Evolutionary conservation across 177 flowering plant species (phyloP).

Genomic region (Telopea speciosissima): DNA sequence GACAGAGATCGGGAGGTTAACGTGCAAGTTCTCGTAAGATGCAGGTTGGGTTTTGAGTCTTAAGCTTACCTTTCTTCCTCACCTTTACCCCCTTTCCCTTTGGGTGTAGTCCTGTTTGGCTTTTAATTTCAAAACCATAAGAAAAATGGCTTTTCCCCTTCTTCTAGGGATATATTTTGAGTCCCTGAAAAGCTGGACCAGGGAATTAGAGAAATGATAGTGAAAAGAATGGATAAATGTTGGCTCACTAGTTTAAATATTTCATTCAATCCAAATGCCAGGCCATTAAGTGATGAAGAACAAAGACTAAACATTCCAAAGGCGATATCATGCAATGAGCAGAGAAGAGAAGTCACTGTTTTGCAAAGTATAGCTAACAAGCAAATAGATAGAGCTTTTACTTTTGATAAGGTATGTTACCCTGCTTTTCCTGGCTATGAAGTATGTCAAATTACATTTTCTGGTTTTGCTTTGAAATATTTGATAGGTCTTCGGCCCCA

Average conservation of each 20-base stretch:
- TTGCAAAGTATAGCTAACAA: constrained; percentile 60
- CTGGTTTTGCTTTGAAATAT: not conserved
- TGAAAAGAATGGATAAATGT: too few relatives aligned
- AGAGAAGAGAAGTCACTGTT: constrained; percentile 60
- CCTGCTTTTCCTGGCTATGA: not conserved
- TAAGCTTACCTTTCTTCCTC: not conserved
- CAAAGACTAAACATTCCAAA: constrained; percentile 48
- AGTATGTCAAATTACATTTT: not conserved
- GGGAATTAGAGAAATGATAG: too few relatives aligned
- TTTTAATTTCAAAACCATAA: not conserved
- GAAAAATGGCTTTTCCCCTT: not conserved
- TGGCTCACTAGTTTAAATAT: not conserved
- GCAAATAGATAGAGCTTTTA: constrained; percentile 70
- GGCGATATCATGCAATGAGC: constrained; percentile 67
- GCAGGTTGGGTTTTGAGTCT: constrained; percentile 46
- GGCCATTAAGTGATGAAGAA: constrained; percentile 82
- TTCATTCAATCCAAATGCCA: constrained; percentile 16
- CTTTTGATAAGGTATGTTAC: constrained; percentile 60
- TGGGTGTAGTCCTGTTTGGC: not conserved
- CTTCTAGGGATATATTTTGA: not conserved
- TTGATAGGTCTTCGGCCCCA: constrained; percentile 79
- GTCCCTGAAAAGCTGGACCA: not conserved
- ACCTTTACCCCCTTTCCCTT: not conserved
- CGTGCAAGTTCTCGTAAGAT: constrained; percentile 80
- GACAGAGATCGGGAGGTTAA: constrained; percentile 72